Evolutionary conservation across 768 basidiomycete species (phyloP), one percentile per base, ranked within the genome.

Genomic region (Pulveroboletus ravenelii): DNA sequence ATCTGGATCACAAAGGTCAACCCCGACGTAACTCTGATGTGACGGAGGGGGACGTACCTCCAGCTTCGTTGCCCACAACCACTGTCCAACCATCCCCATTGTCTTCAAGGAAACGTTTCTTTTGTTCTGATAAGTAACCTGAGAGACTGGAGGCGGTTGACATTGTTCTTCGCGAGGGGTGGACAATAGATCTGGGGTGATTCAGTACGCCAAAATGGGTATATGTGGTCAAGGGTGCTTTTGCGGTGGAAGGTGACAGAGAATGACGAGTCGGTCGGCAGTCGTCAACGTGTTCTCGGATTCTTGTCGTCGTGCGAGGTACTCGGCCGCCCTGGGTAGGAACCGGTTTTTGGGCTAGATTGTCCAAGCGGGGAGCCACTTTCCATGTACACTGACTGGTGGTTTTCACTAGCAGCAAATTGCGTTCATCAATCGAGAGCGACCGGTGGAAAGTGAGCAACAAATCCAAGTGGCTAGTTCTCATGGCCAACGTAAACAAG

Each of bases 1-100:
- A 68, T 99, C 95, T 97, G 53, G 47, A 47, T 35, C 31, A 52
- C 50, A 18, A 20, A 44, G 23, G 25, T 47, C 34, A 43, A 32
- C 37, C 23, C 6, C 3, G 29, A 39, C 32, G 14, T 23, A 41
- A 47, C 41, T 27, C 29, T n/a, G 31, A n/a, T 3, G 13, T 32
- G 18, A 46, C 36, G 17, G 23, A 45, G 37, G 25, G 41, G 17
- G 46, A 35, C 50, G 14, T 64, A 94, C 95, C 95, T 62, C 94
- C 94, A 13, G 95, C 92, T 69, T 98, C 95, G 66, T 99, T 99
- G 0, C 95, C 94, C 84, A 93, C 89, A 0, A 84, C 87, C 6
- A 96, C 75, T 0, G 81, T 86, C 94, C 93, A 98, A 41, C 82
- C 78, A 6, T 65, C 56, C 0, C 73, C 77, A 36, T 75, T 74